Evolutionary conservation across 1,284 basidiomycete species (phyloP), one percentile per base, ranked within the genome.

Genomic region (Phaffia rhodozyma): DNA sequence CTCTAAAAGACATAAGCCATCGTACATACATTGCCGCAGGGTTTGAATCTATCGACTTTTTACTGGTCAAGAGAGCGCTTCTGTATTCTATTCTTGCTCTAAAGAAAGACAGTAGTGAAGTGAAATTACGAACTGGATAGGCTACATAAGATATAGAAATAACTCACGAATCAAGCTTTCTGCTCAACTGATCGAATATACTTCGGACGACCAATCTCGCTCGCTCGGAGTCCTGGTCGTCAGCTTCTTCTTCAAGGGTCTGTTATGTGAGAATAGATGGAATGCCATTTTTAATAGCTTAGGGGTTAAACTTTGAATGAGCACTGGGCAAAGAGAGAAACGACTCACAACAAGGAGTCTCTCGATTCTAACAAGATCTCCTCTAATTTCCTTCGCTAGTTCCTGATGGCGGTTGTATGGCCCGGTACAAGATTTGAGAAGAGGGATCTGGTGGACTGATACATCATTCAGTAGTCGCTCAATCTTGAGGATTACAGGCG

Each of bases 311-410:
- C 11, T 5, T 47, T 62, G n/a, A 55, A 50, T n/a, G 50, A 9
- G 30, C 1, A 23, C 21, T 60, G 23, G 43, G 11, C 52, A 27
- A 23, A 11, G 21, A 34, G 55, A 18, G 51, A 53, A 30, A 25
- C 16, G 49, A 70, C 83, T 68, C 69, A 90, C 89, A 79, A 91
- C 85, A 18, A 91, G 75, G 64, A 85, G 82, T 53, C 78, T 78
- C 3, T 79, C 77, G 38, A 88, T 79, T 0, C 74, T 71, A 54
- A 85, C 84, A 18, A 90, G 75, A 69, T 92, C 89, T 61, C 86
- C 84, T 43, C 86, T 79, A 63, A 91, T 73, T 72, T 90, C 89
- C 2, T 82, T 82, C 0, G 84, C 83, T 60, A 87, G 79, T 59
- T 83, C 81, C 71, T 89, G 85, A 69, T 91, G 89, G 5, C 82